phyloP scores from a whole-genome alignment of 1,139 yeast genomes.

The Candida pseudocylindracea region DNA sequence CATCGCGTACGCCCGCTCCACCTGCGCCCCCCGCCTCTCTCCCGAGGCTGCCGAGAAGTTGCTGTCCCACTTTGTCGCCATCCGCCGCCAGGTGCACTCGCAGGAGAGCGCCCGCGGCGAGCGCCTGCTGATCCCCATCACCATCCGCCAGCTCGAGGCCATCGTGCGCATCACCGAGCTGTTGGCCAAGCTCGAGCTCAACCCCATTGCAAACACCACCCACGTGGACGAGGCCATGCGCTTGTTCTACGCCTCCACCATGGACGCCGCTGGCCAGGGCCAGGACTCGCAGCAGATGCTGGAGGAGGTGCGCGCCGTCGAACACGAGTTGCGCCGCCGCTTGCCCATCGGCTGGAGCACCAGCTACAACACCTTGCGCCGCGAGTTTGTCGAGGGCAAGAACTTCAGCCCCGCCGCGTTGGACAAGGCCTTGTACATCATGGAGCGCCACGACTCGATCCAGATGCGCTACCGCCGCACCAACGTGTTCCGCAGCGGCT shows the following conservation, averaged over 20 bases:
- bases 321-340: slow-evolving; percentile 69
- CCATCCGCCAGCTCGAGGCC: slow-evolving; percentile 95
- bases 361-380: slow-evolving; percentile 59
- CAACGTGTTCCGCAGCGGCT: slow-evolving; percentile 36
- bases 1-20: slow-evolving; percentile 70
- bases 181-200: slow-evolving; percentile 65
- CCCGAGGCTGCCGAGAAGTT: slow-evolving; percentile 80
- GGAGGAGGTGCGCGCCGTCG: slow-evolving; percentile 58
- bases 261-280: slow-evolving; percentile 91
- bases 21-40: slow-evolving; percentile 83
- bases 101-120: slow-evolving; percentile 70
- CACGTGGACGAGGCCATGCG: slow-evolving; percentile 95
- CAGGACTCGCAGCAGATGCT: slow-evolving; percentile 22
- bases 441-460: slow-evolving; percentile 75
- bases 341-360: slow-evolving; percentile 96
- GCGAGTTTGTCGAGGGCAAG: slow-evolving; percentile 63
- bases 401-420: slow-evolving; percentile 49
- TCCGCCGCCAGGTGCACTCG: slow-evolving; percentile 63
- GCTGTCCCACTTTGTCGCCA: slow-evolving; percentile 86
- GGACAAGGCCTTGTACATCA: slow-evolving; percentile 59
- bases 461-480: slow-evolving; percentile 80
- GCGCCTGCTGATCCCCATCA: slow-evolving; percentile 89
- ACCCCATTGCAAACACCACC: slow-evolving; percentile 67
- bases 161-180: slow-evolving; percentile 91
- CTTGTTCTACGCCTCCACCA: slow-evolving; percentile 86